Percentiles rank a stretch among this genome's conserved stretches.
Conservation (phyloP, 495 filamentous ascomycete species). For the Pseudevernia furfuracea region DNA sequence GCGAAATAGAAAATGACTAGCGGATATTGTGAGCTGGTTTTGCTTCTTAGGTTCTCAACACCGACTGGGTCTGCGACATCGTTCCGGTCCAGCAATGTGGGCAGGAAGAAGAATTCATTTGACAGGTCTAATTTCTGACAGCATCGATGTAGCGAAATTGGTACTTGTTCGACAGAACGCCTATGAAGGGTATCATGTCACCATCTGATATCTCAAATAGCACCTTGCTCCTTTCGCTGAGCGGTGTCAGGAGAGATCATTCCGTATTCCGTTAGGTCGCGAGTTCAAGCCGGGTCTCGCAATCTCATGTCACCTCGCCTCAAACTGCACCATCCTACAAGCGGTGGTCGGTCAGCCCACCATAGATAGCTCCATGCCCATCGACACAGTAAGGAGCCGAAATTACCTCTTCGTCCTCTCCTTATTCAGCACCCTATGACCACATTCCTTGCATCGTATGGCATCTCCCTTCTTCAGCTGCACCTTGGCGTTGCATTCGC, state of each 20-base stretch:
- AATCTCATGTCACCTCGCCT: conserved; percentile 58
- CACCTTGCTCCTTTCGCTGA: background rate
- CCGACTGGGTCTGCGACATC: background rate
- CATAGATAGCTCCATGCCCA: background rate
- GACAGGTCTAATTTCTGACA: background rate
- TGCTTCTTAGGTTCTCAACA: too few species aligned
- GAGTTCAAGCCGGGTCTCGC: background rate
- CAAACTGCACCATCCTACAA: conserved; percentile 88
- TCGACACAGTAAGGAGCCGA: conserved; percentile 1
- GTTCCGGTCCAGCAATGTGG: background rate
- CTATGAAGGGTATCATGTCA: background rate
- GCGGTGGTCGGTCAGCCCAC: background rate
- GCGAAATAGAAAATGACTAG: background rate
- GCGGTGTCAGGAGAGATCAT: background rate
- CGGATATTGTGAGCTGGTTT: background rate
- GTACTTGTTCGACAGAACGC: background rate
- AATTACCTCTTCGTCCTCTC: conserved; percentile 91
- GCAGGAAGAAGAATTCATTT: background rate
- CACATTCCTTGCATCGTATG: conserved; percentile 93
- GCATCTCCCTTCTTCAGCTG: conserved; percentile 74
- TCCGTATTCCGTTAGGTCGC: background rate
- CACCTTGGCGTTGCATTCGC: conserved; percentile 81
- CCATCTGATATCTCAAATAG: too few species aligned
- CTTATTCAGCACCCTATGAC: conserved; percentile 94
- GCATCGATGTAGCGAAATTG: background rate